phyloP scores from a whole-genome alignment of 1,284 basidiomycete genomes.

The Lignosus rhinocerotis region DNA sequence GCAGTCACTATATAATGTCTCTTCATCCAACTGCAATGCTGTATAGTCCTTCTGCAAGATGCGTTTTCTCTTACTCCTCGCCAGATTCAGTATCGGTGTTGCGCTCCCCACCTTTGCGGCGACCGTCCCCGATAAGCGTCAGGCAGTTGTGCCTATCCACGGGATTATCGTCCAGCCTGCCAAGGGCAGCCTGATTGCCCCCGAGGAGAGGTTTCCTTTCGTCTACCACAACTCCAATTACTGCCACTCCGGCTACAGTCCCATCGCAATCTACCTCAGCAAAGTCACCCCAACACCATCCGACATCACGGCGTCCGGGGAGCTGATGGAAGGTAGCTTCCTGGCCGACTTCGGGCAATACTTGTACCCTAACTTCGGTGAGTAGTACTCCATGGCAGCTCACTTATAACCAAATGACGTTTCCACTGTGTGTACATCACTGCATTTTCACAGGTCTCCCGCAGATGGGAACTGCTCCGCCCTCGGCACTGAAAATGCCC shows the following conservation, averaged over 20 bases:
- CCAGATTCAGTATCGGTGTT: constrained; percentile 5
- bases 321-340: constrained; percentile 21
- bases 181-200: constrained; percentile 13
- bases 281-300: constrained; percentile 11
- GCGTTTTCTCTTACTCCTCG: constrained; percentile 4
- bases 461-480: constrained; percentile 13
- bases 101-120: constrained; percentile 4
- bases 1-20: no score
- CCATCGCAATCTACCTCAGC: constrained; percentile 25
- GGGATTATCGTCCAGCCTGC: constrained; percentile 19
- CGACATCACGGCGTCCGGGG: constrained; percentile 15
- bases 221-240: constrained; percentile 18
- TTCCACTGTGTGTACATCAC: no score
- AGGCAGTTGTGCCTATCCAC: constrained; percentile 16
- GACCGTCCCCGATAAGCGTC: constrained; percentile 12
- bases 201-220: constrained; percentile 22
- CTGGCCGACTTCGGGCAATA: constrained; percentile 24
- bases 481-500: constrained; percentile 8
- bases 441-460: constrained; percentile 9
- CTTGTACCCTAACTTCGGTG: constrained; percentile 27
- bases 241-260: constrained; percentile 27
- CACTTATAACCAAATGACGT: no score
- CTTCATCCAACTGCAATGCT: no score
- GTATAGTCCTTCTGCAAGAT: neutral
- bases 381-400: neutral